These are phyloP conservation scores for Punica granatum DNA, from an alignment of 345 rosid genomes.

Conservation along the genomic window DNA sequence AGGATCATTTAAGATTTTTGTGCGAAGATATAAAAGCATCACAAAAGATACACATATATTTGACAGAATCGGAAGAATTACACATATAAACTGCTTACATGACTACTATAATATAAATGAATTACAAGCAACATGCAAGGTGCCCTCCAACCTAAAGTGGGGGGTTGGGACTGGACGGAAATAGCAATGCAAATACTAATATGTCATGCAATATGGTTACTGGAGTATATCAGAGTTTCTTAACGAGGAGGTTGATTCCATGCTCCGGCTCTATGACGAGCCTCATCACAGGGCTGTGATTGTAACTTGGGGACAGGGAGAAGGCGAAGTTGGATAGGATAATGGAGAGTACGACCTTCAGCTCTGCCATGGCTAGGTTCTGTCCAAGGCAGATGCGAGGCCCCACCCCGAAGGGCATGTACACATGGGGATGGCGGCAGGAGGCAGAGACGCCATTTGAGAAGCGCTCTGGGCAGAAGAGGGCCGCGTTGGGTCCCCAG, in stretches of 20 bases:
- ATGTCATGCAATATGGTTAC: no score
- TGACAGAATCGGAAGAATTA: no score
- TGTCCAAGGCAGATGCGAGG: conserved; percentile 41
- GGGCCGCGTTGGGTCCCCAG: conserved; percentile 38
- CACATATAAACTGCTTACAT: no score
- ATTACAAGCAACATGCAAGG: no score
- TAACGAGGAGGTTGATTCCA: conserved; percentile 32
- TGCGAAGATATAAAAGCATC: no score
- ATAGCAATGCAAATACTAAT: no score
- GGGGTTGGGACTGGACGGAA: no score
- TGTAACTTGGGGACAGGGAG: conserved; percentile 26
- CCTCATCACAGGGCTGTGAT: conserved; percentile 24
- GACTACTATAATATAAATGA: no score
- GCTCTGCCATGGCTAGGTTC: conserved; percentile 42
- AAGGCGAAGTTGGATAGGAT: conserved; percentile 29
- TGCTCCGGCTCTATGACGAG: conserved; percentile 33
- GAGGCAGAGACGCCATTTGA: conserved; percentile 29
- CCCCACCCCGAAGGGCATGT: conserved; percentile 47
- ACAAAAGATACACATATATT: no score
- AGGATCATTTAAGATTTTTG: no score
- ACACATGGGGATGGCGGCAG: conserved; percentile 25
- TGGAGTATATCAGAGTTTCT: conserved; percentile 14
- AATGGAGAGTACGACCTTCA: conserved; percentile 27
- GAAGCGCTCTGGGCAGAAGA: conserved; percentile 32
- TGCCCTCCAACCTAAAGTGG: no score